Conservation (phyloP, 495 filamentous ascomycete species). For the Penicillium mononematosum region DNA sequence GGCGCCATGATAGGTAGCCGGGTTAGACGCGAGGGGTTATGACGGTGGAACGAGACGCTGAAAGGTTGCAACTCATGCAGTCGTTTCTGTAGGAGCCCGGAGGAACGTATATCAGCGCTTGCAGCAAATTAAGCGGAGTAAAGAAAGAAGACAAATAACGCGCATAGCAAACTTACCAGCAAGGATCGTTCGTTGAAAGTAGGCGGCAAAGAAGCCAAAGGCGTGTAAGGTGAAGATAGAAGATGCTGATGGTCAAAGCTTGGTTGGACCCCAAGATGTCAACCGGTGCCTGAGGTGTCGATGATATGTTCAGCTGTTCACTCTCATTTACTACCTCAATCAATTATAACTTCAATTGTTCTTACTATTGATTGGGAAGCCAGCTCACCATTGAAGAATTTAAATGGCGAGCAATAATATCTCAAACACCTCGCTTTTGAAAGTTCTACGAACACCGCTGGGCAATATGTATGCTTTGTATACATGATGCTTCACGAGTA, state of each 20-base stretch:
- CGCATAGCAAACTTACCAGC: constrained; percentile 19
- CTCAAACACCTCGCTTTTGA: neutral
- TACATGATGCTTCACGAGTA: neutral
- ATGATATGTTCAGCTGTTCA: neutral
- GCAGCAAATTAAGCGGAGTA: neutral
- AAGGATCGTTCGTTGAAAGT: constrained; percentile 8
- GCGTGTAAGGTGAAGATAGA: constrained; percentile 22
- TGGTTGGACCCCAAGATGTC: constrained; percentile 19
- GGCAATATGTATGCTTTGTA: neutral
- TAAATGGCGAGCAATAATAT: no score
- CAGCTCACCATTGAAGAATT: no score
- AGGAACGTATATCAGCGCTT: constrained; percentile 18
- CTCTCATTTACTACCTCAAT: neutral
- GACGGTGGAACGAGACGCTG: constrained; percentile 28
- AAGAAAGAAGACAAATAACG: neutral
- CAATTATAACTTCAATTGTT: neutral
- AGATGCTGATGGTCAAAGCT: constrained; percentile 26
- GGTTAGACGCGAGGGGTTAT: constrained; percentile 32
- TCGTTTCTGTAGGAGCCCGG: constrained; percentile 23
- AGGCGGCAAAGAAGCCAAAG: constrained; percentile 6
- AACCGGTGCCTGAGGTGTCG: constrained; percentile 20
- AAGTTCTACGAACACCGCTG: neutral
- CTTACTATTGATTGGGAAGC: neutral
- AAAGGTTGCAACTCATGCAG: constrained; percentile 44
- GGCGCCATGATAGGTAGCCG: constrained; percentile 47